Evolutionary conservation across 768 basidiomycete species (phyloP), one percentile per base, ranked within the genome.

Genomic region (Lentinula lateritia): DNA sequence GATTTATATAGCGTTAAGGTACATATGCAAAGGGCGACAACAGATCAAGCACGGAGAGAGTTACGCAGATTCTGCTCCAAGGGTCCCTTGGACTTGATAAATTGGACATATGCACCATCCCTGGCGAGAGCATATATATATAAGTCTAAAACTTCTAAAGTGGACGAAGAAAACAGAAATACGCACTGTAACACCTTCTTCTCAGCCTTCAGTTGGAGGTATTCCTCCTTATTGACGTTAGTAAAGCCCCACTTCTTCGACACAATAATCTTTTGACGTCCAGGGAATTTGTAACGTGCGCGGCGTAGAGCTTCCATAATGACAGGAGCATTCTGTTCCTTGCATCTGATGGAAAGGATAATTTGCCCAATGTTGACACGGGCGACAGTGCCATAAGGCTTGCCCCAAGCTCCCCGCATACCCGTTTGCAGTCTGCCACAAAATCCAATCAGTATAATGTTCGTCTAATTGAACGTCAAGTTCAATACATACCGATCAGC

Each of bases 231-330:
- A 73, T 87, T 85, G 62, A 98, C 94, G 68, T 90, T 90, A 45
- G 97, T 99, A 81, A 99, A 98, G 63, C 95, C 95, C 95, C 97
- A 98, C 85, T 96, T 97, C 85, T 93, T 93, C 61, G 90, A 93
- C 67, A 94, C 82, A 66, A 95, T 95, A 75, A 96, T 95, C 86
- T 96, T 96, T 82, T 96, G 94, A 71, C 93, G 87, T 61, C 94
- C 93, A n/a, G 93, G 92, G 89, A 95, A 96, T 87, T 98, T 99
- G 87, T 98, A 98, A 60, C 96, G 92, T 10, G 95, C 93, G 69
- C 95, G 95, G 69, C 95, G 92, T 66, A 98, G 89, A 59, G 95
- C 96, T 80, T 98, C 97, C 77, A 93, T 89, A 74, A 97, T 90
- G 70, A 98, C 92, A 34, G 87, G 75, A 43, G 89, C 85, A 75